Percentiles rank a stretch among this genome's conserved stretches.
phyloP scores from a whole-genome alignment of 1,284 basidiomycete genomes.

The Melampsora larici-populina region DNA sequence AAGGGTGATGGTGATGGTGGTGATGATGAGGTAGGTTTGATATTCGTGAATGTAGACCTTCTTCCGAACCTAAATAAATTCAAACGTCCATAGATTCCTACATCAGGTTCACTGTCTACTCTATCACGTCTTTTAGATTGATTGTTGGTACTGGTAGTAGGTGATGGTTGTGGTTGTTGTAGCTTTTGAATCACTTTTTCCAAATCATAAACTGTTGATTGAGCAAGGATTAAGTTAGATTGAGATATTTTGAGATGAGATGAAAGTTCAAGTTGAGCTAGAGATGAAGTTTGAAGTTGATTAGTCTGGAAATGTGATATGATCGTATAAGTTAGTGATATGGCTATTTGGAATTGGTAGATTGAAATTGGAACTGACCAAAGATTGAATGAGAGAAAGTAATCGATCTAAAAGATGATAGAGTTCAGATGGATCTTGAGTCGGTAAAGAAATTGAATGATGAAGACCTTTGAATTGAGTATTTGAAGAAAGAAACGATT shows the following conservation, averaged over 20 bases:
- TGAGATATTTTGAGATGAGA: slow-evolving; percentile 4
- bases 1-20: not conserved
- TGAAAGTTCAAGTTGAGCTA: not conserved
- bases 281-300: not conserved
- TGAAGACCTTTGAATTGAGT: not conserved
- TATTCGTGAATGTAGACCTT: not conserved
- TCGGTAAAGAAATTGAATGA: not conserved
- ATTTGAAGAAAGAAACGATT: not conserved
- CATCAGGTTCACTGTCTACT: not conserved
- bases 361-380: not conserved
- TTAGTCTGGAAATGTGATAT: not conserved
- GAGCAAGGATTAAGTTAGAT: not conserved
- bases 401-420: not conserved
- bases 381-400: not conserved
- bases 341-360: not conserved
- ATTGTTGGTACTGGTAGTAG: not conserved
- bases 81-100: not conserved
- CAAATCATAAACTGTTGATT: not conserved
- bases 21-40: not conserved
- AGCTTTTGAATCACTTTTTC: not conserved
- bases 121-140: not conserved
- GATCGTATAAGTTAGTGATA: not conserved
- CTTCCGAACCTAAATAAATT: not conserved
- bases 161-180: not conserved
- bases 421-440: not conserved